Base-by-base conservation (phyloP, 2,329 filamentous ascomycete genomes). In the Fusarium sulawesiense region DNA sequence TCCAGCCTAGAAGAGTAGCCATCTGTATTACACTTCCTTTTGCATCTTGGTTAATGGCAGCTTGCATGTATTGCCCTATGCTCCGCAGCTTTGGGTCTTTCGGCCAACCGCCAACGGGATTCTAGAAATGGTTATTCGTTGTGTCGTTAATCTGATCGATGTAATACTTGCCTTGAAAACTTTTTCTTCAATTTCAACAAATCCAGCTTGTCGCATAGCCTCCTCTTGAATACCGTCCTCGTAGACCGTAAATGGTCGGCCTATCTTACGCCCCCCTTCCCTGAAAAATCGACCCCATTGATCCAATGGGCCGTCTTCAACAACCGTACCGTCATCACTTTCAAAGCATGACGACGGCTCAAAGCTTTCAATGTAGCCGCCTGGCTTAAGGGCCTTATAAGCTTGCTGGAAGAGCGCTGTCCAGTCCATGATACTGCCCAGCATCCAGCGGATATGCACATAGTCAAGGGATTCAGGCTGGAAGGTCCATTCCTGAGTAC, bases 251-350 rank as follows among this genome's bases (percentile, higher is more conserved):
- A 65, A 65, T 0, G 62, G 20, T 2, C 47, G 41, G 2, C 62
- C 62, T 2, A 60, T 29, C 14, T 45, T 60, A 1, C 23, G 42
- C 7, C 62, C 62, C 2, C 60, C 62, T n/a, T 65, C 54, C 0
- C 59, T 37, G 2, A 65, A 65, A 20, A 65, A 48, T 5, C 44
- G 53, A 25, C 37, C 27, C 62, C 62, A 65, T 4, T 60, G 42
- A 7, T 16, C 32, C 7, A 65, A 1, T 0, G 62, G 47, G 10
- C 54, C 65, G 0, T 20, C 47, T 3, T 27, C 21, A 0, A 2
- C 8, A 1, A 65, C 53, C 2, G 47, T 65, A 2, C 18, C 41
- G 12, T 65, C 47, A 4, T 65, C 47, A 5, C 62, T 65, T 4
- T 60, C 47, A 0, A 65, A 12, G 1, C 14, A 23, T 1, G 59